Percentiles rank a stretch among this genome's conserved stretches.
Evolutionary conservation across 441 rosid genomes (phyloP).

Genomic region (Eruca vesicaria): DNA sequence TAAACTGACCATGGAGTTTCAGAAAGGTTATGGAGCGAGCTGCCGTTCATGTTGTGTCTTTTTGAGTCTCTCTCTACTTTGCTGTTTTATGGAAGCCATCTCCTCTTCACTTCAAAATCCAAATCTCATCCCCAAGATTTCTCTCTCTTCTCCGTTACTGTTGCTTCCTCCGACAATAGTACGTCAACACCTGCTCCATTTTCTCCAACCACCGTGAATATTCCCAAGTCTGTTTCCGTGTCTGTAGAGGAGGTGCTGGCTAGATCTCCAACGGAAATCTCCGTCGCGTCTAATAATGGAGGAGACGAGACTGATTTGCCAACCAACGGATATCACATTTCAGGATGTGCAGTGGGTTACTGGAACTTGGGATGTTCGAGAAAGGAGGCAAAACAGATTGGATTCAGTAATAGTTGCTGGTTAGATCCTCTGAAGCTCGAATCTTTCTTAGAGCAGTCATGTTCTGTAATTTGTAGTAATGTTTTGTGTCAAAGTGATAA

Average conservation of each 20-base stretch:
- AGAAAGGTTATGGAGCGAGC: too few species aligned
- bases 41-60: too few species aligned
- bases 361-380: constrained; percentile 84
- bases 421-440: constrained; percentile 22
- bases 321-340: constrained; percentile 36
- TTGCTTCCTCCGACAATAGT: constrained; percentile 12
- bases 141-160: too few species aligned
- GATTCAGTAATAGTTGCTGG: constrained; percentile 92
- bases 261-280: constrained; percentile 10
- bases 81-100: too few species aligned
- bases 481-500: background rate
- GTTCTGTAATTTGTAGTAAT: background rate
- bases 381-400: constrained; percentile 64
- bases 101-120: too few species aligned
- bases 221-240: constrained; percentile 12
- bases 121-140: too few species aligned
- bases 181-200: background rate
- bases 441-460: background rate
- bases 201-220: constrained; percentile 17
- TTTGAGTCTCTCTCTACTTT: too few species aligned
- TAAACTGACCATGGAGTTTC: too few species aligned
- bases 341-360: constrained; percentile 62
- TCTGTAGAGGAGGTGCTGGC: background rate
- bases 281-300: background rate
- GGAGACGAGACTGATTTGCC: background rate